phyloP scores from a whole-genome alignment of 2,329 filamentous ascomycete genomes.

The Fusarium newnesense region DNA sequence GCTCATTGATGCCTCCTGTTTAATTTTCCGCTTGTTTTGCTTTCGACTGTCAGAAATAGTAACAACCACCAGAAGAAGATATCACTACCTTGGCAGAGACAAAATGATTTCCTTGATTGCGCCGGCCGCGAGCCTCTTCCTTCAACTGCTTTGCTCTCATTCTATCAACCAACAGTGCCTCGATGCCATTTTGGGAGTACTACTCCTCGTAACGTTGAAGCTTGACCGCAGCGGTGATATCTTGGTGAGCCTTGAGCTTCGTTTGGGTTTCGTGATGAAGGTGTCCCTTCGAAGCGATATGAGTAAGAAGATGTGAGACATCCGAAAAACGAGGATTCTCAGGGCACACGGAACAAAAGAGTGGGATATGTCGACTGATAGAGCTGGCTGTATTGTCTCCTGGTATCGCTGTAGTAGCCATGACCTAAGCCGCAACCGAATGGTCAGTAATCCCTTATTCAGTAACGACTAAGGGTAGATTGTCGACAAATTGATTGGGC shows the following conservation, averaged over 20 bases:
- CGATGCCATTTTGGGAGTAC: constrained; percentile 78
- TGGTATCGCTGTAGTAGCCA: constrained; percentile 49
- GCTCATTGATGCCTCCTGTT: constrained; percentile 34
- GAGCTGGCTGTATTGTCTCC: constrained; percentile 35
- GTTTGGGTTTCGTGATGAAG: constrained; percentile 85
- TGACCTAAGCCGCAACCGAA: constrained; percentile 45
- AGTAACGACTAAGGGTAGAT: background rate
- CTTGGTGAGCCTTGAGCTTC: constrained; percentile 75
- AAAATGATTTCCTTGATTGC: constrained; percentile 41
- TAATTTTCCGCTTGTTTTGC: constrained; percentile 47
- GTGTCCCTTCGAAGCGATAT: constrained; percentile 93
- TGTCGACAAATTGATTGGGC: background rate
- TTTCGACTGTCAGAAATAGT: constrained; percentile 20
- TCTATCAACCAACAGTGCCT: constrained; percentile 79
- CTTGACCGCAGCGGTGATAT: constrained; percentile 69
- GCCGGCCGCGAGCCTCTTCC: constrained; percentile 65
- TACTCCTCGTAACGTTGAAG: constrained; percentile 80
- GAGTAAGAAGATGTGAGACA: constrained; percentile 89
- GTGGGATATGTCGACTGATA: constrained; percentile 63
- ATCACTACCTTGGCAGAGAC: constrained; percentile 36
- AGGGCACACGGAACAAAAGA: constrained; percentile 86
- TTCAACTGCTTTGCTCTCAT: constrained; percentile 81
- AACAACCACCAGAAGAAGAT: background rate
- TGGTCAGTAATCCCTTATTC: constrained; percentile 29
- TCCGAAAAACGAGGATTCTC: constrained; percentile 86